Conservation (phyloP, 2,329 filamentous ascomycete genomes). For the Penicillium palitans region DNA sequence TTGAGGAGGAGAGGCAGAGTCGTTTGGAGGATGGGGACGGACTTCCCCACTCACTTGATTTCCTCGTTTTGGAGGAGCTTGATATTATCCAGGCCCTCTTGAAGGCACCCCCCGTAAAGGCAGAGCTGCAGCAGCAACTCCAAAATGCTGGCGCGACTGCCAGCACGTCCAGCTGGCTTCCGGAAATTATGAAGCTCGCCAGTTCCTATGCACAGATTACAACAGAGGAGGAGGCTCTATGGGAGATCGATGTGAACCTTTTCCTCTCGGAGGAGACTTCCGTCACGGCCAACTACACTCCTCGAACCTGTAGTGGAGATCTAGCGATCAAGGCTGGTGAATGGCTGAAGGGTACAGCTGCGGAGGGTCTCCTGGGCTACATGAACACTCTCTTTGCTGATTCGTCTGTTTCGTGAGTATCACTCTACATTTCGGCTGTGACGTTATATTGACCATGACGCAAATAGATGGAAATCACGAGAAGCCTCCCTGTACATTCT, state of each 20-base stretch:
- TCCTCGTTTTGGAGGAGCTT: slow-evolving; percentile 87
- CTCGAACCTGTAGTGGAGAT: slow-evolving; percentile 88
- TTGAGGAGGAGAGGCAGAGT: slow-evolving; percentile 80
- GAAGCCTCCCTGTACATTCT: slow-evolving; percentile 84
- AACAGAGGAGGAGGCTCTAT: slow-evolving; percentile 87
- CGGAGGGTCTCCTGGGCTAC: slow-evolving; percentile 76
- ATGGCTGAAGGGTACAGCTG: slow-evolving; percentile 74
- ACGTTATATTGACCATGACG: slow-evolving; percentile 7
- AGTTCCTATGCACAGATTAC: slow-evolving; percentile 87
- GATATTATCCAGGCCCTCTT: slow-evolving; percentile 93
- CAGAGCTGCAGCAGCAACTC: slow-evolving; percentile 82
- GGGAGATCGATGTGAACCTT: slow-evolving; percentile 95
- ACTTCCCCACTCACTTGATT: slow-evolving; percentile 92
- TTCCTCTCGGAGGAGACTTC: slow-evolving; percentile 95
- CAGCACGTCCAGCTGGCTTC: slow-evolving; percentile 73
- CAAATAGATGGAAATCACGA: slow-evolving; percentile 62
- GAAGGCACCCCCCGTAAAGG: slow-evolving; percentile 81
- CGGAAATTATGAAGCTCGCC: slow-evolving; percentile 82
- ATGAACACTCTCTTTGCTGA: slow-evolving; percentile 70
- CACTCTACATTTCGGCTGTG: not conserved
- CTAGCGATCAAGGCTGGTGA: slow-evolving; percentile 89
- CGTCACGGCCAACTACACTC: slow-evolving; percentile 93
- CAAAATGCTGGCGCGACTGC: slow-evolving; percentile 58
- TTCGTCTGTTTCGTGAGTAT: slow-evolving; percentile 37
- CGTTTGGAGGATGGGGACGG: slow-evolving; percentile 86